Evolutionary conservation across 441 rosid genomes (phyloP).

Genomic region (Iberis amara): DNA sequence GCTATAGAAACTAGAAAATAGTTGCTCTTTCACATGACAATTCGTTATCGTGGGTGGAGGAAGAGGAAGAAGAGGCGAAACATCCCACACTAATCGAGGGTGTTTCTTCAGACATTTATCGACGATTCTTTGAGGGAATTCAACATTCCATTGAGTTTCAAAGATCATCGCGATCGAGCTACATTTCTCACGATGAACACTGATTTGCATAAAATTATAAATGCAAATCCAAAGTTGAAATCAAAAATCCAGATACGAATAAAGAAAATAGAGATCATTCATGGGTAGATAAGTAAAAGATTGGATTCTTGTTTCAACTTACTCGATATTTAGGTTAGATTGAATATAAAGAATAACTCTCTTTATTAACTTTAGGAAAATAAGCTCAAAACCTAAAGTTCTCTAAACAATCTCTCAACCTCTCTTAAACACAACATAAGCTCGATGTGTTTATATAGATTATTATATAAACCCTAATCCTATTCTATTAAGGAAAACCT

Average conservation of each 20-base stretch:
- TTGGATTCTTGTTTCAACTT: too few relatives aligned
- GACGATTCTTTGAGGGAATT: constrained; percentile 52
- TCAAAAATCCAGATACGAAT: constrained; percentile 8
- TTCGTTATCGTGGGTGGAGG: constrained; percentile 48
- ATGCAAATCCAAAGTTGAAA: constrained; percentile 30
- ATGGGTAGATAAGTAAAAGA: neutral
- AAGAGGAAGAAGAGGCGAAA: constrained; percentile 50
- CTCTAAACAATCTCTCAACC: too few relatives aligned
- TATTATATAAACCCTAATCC: too few relatives aligned
- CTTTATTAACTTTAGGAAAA: too few relatives aligned
- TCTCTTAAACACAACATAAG: too few relatives aligned
- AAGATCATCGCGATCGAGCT: constrained; percentile 38
- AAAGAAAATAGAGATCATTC: neutral
- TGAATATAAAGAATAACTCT: too few relatives aligned
- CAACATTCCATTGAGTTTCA: constrained; percentile 64
- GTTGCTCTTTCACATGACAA: neutral
- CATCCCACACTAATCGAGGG: constrained; percentile 76
- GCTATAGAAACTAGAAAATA: neutral
- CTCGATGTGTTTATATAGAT: too few relatives aligned
- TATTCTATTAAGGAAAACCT: too few relatives aligned
- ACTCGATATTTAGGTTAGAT: too few relatives aligned
- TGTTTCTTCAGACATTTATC: constrained; percentile 81
- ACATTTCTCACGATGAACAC: constrained; percentile 30
- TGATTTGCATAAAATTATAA: constrained; percentile 28
- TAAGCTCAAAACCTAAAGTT: too few relatives aligned